Evolutionary conservation across 225 moss, liverwort and hornwort species (phyloP).

Genomic region (Pleurozium schreberi): DNA sequence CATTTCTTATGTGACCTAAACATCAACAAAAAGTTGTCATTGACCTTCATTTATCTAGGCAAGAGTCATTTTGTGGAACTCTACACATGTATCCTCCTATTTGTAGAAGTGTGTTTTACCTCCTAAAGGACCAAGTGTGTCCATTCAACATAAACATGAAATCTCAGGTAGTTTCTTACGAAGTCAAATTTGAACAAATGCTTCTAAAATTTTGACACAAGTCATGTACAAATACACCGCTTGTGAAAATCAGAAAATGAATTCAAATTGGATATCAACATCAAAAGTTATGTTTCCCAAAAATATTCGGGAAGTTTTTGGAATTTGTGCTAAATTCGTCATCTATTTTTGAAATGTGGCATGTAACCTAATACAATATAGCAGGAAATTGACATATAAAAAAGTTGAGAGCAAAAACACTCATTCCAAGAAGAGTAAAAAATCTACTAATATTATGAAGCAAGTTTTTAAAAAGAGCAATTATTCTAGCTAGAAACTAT

Average conservation of each 20-base stretch:
- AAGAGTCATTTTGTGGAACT: neutral
- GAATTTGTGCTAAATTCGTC: no score
- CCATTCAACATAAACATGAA: fast-evolving
- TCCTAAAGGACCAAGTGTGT: no score
- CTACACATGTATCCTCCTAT: neutral
- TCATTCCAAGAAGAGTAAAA: no score
- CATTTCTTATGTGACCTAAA: no score
- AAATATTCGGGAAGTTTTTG: fast-evolving
- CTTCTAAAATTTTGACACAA: neutral
- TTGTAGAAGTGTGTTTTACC: fast-evolving
- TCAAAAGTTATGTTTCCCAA: neutral
- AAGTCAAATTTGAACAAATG: neutral
- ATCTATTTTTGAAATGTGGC: no score
- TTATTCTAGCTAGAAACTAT: no score
- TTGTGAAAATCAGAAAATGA: neutral
- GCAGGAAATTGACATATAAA: no score
- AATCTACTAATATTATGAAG: no score
- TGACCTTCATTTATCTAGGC: neutral
- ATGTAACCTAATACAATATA: no score
- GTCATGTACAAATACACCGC: fast-evolving
- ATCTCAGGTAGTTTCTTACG: fast-evolving
- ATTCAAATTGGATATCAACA: neutral
- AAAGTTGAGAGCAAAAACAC: no score
- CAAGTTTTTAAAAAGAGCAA: no score
- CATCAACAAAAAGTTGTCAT: neutral